phyloP scores from a whole-genome alignment of 306 rosid species.

The Calophaca sinica region DNA sequence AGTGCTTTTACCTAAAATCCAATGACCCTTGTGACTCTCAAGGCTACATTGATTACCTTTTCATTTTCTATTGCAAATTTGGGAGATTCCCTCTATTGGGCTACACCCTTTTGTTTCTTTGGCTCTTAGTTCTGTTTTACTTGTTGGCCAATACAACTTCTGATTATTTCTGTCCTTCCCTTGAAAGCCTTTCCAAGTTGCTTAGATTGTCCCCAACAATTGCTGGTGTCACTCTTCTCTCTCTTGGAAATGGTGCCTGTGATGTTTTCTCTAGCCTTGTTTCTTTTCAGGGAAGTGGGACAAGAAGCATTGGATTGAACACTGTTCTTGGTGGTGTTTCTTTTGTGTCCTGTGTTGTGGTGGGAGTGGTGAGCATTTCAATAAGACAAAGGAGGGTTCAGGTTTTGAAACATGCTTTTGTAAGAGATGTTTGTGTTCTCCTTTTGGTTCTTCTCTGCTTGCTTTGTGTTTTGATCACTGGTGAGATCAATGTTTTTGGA shows the following conservation, averaged over 20 bases:
- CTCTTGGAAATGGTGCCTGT: conserved; percentile 58
- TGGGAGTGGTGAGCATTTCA: conserved; percentile 52
- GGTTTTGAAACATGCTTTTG: conserved; percentile 46
- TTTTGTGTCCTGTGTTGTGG: conserved; percentile 56
- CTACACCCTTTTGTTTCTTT: conserved; percentile 43
- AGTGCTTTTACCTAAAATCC: conserved; percentile 52
- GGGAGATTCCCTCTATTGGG: conserved; percentile 52
- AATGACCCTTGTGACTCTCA: conserved; percentile 49
- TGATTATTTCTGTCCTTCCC: conserved; percentile 56
- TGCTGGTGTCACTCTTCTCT: conserved; percentile 60
- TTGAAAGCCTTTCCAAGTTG: conserved; percentile 49
- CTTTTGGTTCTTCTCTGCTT: conserved; percentile 47
- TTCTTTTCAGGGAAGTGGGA: conserved; percentile 48
- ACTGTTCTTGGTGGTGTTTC: conserved; percentile 54
- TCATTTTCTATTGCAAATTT: conserved; percentile 53
- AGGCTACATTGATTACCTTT: conserved; percentile 55
- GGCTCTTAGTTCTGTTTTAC: conserved; percentile 54
- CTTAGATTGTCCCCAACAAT: conserved; percentile 55
- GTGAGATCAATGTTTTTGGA: conserved; percentile 50
- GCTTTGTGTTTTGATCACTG: conserved; percentile 42
- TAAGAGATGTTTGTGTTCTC: conserved; percentile 53
- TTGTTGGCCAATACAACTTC: conserved; percentile 54
- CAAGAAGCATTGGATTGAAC: conserved; percentile 48
- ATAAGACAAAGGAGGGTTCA: conserved; percentile 31
- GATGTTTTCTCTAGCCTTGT: conserved; percentile 55